Evolutionary conservation across 129 eudicot species (phyloP), one percentile per base, ranked within the genome.

Genomic region (Gnaphalium uliginosum): DNA sequence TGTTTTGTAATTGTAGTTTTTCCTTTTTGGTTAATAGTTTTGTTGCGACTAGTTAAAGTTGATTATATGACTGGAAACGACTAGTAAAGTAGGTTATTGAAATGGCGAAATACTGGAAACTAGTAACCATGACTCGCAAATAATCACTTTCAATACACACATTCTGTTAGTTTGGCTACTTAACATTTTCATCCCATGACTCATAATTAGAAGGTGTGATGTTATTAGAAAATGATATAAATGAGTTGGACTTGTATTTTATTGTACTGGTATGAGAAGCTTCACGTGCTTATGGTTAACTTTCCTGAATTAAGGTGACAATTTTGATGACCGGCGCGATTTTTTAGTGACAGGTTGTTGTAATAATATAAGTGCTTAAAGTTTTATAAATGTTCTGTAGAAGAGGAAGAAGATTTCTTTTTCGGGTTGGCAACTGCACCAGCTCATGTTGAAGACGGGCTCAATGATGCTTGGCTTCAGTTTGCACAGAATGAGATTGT

Each of bases 381-480:
- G 0, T 21, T 56, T n/a, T 0, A 6, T 56, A n/a, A 61, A 76
- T 23, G 66, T 68, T 78, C 0, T 62, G 62, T 66, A 87, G 85
- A 86, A 76, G 97, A 78, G 66, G 96, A 87, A 71, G 79, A 81
- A 17, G 85, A 85, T 72, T 94, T 94, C 92, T 95, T 95, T 78
- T 95, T 95, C 70, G 99, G 99, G 37, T 83, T 95, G 83, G 99
- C 99, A 29, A 95, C 99, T 14, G 99, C 99, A 72, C 99, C 99
- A 14, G 99, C 99, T 43, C 99, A 95, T 30, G 99, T 95, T 67
- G 99, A 95, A 81, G 99, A 95, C 83, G 74, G 86, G 81, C 95
- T 95, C 33, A 72, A 95, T 78, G 99, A 95, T 83, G 97, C 99
- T 80, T 95, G 99, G 99, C 97, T 95, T 77, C 88, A 91, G 78